Base-by-base conservation (phyloP, 352 stramenopile species). In the Phytophthora tentaculata region DNA sequence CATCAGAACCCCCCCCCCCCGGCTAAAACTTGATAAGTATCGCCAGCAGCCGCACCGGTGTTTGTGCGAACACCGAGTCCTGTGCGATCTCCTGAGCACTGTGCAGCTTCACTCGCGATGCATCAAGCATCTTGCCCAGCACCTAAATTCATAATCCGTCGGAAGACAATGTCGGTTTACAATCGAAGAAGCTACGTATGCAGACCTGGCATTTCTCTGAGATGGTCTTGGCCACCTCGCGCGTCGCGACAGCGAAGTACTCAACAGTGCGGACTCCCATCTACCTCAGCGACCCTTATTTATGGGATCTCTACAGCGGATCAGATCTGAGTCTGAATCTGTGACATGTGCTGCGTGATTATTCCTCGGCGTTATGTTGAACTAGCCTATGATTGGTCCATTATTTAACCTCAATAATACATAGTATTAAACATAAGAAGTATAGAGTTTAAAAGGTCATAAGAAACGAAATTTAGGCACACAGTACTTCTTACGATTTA, bases 131-230 rank as follows among this genome's bases (percentile, higher is more conserved):
- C 26, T 84, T 84, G 3, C 73, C 78, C 24, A 93, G 69, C 29
- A 93, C 77, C 83, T 92, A 56, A 3, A 14, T 24, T 3, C 2
- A 13, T 22, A 16, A 4, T 48, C n/a, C 19, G 19, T 43, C n/a
- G 32, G 26, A 24, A 52, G 9, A 12, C 19, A 61, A 50, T 2
- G 9, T 17, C 3, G 2, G 1, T 63, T n/a, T 5, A 10, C 1
- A 5, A 8, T 22, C 2, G 1, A 14, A 47, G 32, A 41, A 37
- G 23, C 12, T 53, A 20, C 17, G 22, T 5, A 24, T 32, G 35
- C 60, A 45, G 17, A 89, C 83, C 73, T 92, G 79, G 52, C 80
- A 85, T 64, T 93, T 93, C 62, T 93, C 85, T 24, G 71, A 67
- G 62, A 93, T 90, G 2, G 85, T 91, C 66, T 79, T 77, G 50